Conservation (phyloP, 2,329 filamentous ascomycete species). For the Fusarium goolgardi region DNA sequence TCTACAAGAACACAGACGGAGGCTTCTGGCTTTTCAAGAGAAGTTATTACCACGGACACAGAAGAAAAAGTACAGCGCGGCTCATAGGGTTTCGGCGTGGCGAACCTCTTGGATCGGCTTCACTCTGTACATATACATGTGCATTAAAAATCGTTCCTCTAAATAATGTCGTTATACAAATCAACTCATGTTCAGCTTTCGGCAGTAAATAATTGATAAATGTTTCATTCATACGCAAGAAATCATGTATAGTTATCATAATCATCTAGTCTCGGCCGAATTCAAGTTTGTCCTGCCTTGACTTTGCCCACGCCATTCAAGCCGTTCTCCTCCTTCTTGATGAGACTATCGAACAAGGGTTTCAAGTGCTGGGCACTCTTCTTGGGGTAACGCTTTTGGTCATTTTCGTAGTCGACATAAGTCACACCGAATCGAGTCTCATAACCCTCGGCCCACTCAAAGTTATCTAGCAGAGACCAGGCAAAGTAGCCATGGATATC, state of each 20-base stretch:
- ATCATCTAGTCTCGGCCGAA: conserved; percentile 8
- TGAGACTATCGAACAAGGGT: conserved; percentile 76
- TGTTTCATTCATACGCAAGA: conserved; percentile 7
- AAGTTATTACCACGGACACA: neutral
- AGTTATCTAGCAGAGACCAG: conserved; percentile 92
- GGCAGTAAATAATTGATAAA: neutral
- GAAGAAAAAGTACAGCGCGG: conserved; percentile 7
- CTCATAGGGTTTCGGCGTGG: neutral
- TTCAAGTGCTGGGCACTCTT: conserved; percentile 81
- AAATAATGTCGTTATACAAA: neutral
- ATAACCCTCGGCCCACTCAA: conserved; percentile 93
- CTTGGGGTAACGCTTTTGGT: conserved; percentile 84
- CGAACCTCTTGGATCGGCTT: neutral
- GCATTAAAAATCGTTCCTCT: neutral
- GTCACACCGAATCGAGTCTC: conserved; percentile 87
- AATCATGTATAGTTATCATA: conserved; percentile 7
- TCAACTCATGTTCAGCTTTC: neutral
- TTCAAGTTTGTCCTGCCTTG: conserved; percentile 31
- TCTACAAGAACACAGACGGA: conserved; percentile 10
- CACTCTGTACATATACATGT: neutral
- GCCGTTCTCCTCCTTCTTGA: conserved; percentile 65
- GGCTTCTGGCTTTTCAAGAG: neutral
- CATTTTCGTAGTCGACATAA: conserved; percentile 83
- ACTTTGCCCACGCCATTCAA: conserved; percentile 20
- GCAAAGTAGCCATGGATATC: conserved; percentile 84